phyloP scores from a whole-genome alignment of 768 basidiomycete genomes.

The Daedaleopsis nitida region DNA sequence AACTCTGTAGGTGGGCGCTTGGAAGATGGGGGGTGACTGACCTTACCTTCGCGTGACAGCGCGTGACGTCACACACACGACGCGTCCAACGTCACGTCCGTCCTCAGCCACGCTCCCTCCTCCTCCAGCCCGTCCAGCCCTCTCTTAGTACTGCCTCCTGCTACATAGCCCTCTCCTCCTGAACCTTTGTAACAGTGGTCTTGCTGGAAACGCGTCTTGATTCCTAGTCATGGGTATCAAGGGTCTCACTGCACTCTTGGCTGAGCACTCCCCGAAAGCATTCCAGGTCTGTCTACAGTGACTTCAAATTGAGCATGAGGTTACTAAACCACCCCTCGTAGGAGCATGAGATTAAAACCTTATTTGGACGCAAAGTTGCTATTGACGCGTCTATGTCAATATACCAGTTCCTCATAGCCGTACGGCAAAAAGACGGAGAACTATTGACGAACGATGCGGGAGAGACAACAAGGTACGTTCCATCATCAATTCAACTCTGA shows the following conservation, averaged over 20 bases:
- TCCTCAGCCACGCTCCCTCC: not conserved
- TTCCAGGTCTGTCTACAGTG: conserved; percentile 48
- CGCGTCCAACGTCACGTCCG: conserved; percentile 1
- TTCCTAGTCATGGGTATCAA: conserved; percentile 80
- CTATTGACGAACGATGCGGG: conserved; percentile 97
- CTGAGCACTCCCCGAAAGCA: conserved; percentile 85
- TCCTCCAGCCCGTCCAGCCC: not conserved
- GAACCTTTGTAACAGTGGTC: not conserved
- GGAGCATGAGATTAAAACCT: conserved; percentile 94
- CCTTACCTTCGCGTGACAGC: not conserved
- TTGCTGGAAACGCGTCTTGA: not conserved
- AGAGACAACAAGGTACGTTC: conserved; percentile 79
- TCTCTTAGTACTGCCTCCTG: not conserved
- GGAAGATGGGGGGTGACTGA: no score
- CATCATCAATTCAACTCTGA: not conserved
- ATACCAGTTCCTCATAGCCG: conserved; percentile 97
- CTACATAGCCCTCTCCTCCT: not conserved
- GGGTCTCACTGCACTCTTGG: conserved; percentile 87
- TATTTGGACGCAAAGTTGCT: conserved; percentile 97
- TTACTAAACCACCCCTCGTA: conserved; percentile 27
- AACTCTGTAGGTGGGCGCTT: no score
- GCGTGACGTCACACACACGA: conserved; percentile 18
- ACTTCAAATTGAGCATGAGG: not conserved
- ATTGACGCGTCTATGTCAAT: conserved; percentile 98
- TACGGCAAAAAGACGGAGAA: conserved; percentile 94